Evolutionary conservation across 441 rosid genomes (phyloP).

Genomic region (Populus tomentosa): DNA sequence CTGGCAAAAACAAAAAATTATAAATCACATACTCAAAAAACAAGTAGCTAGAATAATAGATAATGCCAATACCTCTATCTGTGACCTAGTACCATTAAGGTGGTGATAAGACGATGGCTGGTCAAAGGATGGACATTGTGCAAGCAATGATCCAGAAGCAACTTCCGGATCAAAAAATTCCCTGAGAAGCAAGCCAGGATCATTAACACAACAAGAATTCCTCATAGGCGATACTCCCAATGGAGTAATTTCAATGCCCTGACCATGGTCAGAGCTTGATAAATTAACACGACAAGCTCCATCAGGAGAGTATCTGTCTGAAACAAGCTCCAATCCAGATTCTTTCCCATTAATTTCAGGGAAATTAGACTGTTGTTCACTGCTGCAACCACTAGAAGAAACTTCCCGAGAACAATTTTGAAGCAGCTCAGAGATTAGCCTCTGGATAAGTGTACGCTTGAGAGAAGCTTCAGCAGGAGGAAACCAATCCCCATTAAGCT

Average conservation of each 20-base stretch:
- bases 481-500: conserved; percentile 79
- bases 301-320: conserved; percentile 37
- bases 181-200: conserved; percentile 76
- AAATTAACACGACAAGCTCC: conserved; percentile 41
- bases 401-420: conserved; percentile 31
- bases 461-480: conserved; percentile 64
- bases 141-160: conserved; percentile 61
- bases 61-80: conserved; percentile 54
- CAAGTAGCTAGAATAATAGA: conserved; percentile 8
- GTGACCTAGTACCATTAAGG: conserved; percentile 44
- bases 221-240: conserved; percentile 58
- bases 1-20: background rate
- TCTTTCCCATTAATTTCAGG: conserved; percentile 38
- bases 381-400: conserved; percentile 31
- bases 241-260: conserved; percentile 70
- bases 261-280: conserved; percentile 41
- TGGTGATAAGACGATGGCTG: conserved; percentile 55
- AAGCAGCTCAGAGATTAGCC: conserved; percentile 48
- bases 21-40: background rate
- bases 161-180: conserved; percentile 73
- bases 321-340: conserved; percentile 34
- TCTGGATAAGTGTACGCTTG: conserved; percentile 58
- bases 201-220: conserved; percentile 49
- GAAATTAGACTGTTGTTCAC: conserved; percentile 38
- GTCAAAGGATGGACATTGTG: conserved; percentile 54